Conservation (phyloP, 1,284 basidiomycete genomes). For the Cutaneotrichosporon daszewskae region DNA sequence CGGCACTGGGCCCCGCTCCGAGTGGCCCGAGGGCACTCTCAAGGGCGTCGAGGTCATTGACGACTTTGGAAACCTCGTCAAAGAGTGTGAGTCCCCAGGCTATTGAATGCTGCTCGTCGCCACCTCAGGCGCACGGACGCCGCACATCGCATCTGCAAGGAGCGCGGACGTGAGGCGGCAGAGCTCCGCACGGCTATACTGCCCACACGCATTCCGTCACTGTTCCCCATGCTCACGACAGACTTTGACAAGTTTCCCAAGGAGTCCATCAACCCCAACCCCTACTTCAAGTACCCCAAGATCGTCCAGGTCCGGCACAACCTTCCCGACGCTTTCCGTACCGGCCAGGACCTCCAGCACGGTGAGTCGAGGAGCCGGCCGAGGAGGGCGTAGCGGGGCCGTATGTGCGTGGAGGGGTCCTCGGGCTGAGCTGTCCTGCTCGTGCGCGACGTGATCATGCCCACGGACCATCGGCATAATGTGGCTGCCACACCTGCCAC, state of each 20-base stretch:
- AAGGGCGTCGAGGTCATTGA: slow-evolving; percentile 41
- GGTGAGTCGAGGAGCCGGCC: no score
- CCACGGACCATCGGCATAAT: no score
- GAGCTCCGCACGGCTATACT: background rate
- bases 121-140: background rate
- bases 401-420: no score
- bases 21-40: slow-evolving; percentile 39
- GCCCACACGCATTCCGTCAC: background rate
- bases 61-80: slow-evolving; percentile 34
- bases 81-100: slow-evolving; percentile 35
- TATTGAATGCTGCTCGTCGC: background rate
- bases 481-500: no score
- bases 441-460: no score
- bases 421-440: no score
- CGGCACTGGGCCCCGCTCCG: slow-evolving; percentile 40
- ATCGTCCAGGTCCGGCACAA: slow-evolving; percentile 35
- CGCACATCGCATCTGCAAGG: background rate
- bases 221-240: slow-evolving; percentile 4
- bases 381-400: no score
- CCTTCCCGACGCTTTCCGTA: slow-evolving; percentile 40
- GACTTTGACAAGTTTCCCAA: slow-evolving; percentile 25
- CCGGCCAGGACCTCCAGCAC: slow-evolving; percentile 42
- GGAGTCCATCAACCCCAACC: slow-evolving; percentile 39
- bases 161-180: no score
- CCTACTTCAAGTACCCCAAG: slow-evolving; percentile 45